phyloP scores from a whole-genome alignment of 129 eudicot species.

The Cynara cardunculus region DNA sequence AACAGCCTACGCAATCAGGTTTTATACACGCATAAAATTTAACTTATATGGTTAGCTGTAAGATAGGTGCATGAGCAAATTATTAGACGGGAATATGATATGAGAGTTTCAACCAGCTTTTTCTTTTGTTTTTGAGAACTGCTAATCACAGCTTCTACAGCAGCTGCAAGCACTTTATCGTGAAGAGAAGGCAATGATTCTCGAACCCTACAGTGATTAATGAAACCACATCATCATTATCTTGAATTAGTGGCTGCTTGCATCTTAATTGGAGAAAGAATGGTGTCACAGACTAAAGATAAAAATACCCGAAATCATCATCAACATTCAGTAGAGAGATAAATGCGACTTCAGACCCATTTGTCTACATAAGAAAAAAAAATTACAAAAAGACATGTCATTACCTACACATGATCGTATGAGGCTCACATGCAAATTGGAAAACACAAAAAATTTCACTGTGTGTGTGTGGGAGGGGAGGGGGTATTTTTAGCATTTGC shows the following conservation, averaged over 20 bases:
- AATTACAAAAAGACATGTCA: background rate
- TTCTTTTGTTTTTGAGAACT: constrained; percentile 56
- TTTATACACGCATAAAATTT: too few species aligned
- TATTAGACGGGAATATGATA: background rate
- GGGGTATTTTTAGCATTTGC: background rate
- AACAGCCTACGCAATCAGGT: too few species aligned
- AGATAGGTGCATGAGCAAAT: background rate
- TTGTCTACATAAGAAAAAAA: constrained; percentile 38
- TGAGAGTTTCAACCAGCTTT: constrained; percentile 44
- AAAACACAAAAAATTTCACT: background rate
- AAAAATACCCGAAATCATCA: constrained; percentile 53
- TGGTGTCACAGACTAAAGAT: background rate
- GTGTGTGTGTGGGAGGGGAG: background rate
- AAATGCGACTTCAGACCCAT: constrained; percentile 77
- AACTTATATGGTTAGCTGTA: background rate
- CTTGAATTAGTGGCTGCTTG: background rate
- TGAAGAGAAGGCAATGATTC: constrained; percentile 90
- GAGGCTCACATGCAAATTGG: background rate
- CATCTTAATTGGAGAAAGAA: background rate
- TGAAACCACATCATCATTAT: background rate
- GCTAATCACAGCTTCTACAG: constrained; percentile 66
- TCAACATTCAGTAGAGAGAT: constrained; percentile 50
- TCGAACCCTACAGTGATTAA: constrained; percentile 45
- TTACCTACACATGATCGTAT: background rate
- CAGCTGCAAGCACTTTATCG: constrained; percentile 95